Conservation (phyloP, 805 yeast genomes). For the Hanseniaspora jakobsenii region DNA sequence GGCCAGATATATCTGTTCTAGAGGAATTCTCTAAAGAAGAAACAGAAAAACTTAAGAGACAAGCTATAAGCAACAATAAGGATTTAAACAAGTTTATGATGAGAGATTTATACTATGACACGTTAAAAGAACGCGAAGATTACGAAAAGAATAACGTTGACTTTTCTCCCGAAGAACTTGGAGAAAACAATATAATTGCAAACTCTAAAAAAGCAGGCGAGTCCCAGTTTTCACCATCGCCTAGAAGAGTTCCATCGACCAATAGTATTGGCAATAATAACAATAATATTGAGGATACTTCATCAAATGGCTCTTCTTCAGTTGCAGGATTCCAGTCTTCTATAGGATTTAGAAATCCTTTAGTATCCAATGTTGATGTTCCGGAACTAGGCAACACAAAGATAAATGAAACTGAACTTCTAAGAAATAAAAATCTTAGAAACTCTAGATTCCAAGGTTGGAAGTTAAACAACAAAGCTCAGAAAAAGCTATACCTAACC, state of each 20-base stretch:
- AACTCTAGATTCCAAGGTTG: constrained; percentile 70
- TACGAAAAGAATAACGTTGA: no score
- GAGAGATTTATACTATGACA: constrained; percentile 11
- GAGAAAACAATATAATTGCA: no score
- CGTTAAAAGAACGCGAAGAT: no score
- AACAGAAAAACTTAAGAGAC: constrained; percentile 35
- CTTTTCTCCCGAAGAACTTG: no score
- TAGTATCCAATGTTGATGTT: constrained; percentile 34
- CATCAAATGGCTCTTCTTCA: constrained; percentile 24
- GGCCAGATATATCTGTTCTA: constrained; percentile 78
- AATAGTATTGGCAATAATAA: constrained; percentile 22
- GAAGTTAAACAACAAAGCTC: constrained; percentile 32
- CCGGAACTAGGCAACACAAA: constrained; percentile 33
- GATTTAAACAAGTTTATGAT: constrained; percentile 7
- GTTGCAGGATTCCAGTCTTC: constrained; percentile 18
- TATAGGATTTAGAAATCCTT: constrained; percentile 30
- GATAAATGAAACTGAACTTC: constrained; percentile 45
- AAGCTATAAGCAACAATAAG: constrained; percentile 24
- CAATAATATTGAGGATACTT: no score
- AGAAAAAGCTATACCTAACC: constrained; percentile 7
- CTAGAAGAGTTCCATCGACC: constrained; percentile 19
- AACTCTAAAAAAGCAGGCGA: no score
- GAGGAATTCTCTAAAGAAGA: constrained; percentile 72
- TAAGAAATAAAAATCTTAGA: constrained; percentile 50
- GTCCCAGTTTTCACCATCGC: neutral